phyloP scores from a whole-genome alignment of 331 rosid species.

The Telfairia occidentalis region DNA sequence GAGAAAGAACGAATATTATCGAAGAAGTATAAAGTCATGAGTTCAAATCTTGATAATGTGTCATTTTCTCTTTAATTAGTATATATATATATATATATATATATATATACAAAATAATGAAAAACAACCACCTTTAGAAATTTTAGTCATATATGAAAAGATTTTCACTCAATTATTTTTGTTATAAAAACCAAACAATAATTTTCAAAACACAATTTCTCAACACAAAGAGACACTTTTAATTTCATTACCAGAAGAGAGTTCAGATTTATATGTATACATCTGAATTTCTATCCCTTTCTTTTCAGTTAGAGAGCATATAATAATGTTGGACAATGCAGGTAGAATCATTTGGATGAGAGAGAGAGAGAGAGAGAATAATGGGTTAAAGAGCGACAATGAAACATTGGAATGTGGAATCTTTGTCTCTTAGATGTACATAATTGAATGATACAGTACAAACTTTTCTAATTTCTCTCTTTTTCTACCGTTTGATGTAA shows the following conservation, averaged over 20 bases:
- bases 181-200: neutral
- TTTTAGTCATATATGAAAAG: neutral
- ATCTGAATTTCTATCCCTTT: neutral
- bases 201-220: neutral
- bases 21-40: too few relatives aligned
- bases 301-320: neutral
- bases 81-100: too few relatives aligned
- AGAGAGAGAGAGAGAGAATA: conserved; percentile 2
- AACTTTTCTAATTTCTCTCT: too few relatives aligned
- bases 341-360: neutral
- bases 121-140: too few relatives aligned
- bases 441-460: neutral
- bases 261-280: neutral
- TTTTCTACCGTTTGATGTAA: neutral
- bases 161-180: neutral
- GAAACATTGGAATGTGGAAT: conserved; percentile 9
- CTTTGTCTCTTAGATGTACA: conserved; percentile 5
- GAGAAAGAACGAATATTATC: neutral
- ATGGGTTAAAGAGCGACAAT: neutral
- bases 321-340: neutral
- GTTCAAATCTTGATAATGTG: too few relatives aligned
- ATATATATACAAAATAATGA: too few relatives aligned
- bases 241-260: too few relatives aligned
- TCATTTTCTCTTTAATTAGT: too few relatives aligned
- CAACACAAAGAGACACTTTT: too few relatives aligned